Base-by-base conservation (phyloP, 1,284 basidiomycete genomes). In the Pholiota adiposa region DNA sequence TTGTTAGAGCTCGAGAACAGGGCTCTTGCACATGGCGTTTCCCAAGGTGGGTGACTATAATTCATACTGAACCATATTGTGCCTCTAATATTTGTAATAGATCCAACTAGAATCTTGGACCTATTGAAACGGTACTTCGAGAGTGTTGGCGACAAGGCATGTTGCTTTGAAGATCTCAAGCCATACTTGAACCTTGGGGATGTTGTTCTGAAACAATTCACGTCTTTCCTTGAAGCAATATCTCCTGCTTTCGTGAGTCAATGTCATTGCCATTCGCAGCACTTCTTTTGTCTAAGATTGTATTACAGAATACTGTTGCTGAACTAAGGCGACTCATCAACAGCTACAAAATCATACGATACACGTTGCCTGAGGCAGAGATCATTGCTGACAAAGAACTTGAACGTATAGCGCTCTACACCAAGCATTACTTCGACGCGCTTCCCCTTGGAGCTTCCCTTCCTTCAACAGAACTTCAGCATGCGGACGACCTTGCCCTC, bases 81-180 rank as follows among this genome's bases (percentile, higher is more conserved):
- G 18, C n/a, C 29, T 40, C 43, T 27, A 48, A 36, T 25, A 3
- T 25, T 19, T 25, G 19, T 27, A 41, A 23, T 16, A 87, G 86
- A 87, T 63, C 60, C 79, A 41, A 66, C 65, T 23, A 75, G 74
- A 21, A 67, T 87, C 60, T 67, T 80, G 29, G 70, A 70, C 19
- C 74, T 86, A 58, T 75, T 91, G 70, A 78, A 84, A 66, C 75
- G 80, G 49, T 97, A 96, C 72, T 87, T 94, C 68, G 77, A 84
- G 40, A 78, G 77, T 59, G 87, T 94, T 68, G 89, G 90, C 11
- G 85, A 87, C 70, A 97, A 95, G 73, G 79, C 88, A 4, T 93
- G 90, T 72, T 94, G 92, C 71, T 93, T 87, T 63, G 93, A 96
- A 73, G 94, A 97, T 67, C 75, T 97, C 46, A 81, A 81, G 63